Conservation (phyloP, 805 yeast genomes). For the Candida morakotiae region DNA sequence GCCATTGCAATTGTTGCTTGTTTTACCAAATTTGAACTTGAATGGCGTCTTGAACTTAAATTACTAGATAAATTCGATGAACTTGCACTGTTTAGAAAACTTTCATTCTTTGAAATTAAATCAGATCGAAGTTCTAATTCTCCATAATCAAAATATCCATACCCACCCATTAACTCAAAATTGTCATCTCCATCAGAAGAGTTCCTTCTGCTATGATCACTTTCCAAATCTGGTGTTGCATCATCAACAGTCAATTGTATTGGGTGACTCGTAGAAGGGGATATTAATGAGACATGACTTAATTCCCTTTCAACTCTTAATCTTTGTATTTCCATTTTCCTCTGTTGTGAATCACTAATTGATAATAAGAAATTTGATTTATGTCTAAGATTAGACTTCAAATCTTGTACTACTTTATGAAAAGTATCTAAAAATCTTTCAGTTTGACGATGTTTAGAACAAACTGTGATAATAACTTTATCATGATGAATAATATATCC, state of each 20-base stretch:
- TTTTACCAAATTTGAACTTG: slow-evolving; percentile 21
- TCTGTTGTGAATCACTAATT: slow-evolving; percentile 26
- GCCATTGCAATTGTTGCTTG: not conserved
- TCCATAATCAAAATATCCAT: slow-evolving; percentile 79
- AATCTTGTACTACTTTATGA: slow-evolving; percentile 57
- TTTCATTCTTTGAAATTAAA: slow-evolving; percentile 26
- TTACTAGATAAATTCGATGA: slow-evolving; percentile 20
- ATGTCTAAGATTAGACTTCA: slow-evolving; percentile 45
- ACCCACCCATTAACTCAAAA: slow-evolving; percentile 64
- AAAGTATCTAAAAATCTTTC: slow-evolving; percentile 68
- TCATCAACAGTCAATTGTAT: slow-evolving; percentile 18
- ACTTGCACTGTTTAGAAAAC: slow-evolving; percentile 19
- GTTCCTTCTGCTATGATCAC: not conserved
- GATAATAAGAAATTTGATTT: slow-evolving; percentile 27
- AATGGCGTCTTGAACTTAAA: slow-evolving; percentile 26
- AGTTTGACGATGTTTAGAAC: slow-evolving; percentile 88
- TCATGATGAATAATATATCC: slow-evolving; percentile 85
- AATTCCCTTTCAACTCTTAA: slow-evolving; percentile 33
- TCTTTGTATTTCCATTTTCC: slow-evolving; percentile 30
- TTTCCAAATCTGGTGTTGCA: slow-evolving; percentile 6
- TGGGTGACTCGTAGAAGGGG: slow-evolving; percentile 21
- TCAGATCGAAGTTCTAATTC: slow-evolving; percentile 56
- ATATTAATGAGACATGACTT: slow-evolving; percentile 20
- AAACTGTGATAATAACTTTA: slow-evolving; percentile 73
- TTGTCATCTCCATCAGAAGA: slow-evolving; percentile 12